Evolutionary conservation across 1,284 basidiomycete species (phyloP).

Genomic region (Heterobasidion annosum): DNA sequence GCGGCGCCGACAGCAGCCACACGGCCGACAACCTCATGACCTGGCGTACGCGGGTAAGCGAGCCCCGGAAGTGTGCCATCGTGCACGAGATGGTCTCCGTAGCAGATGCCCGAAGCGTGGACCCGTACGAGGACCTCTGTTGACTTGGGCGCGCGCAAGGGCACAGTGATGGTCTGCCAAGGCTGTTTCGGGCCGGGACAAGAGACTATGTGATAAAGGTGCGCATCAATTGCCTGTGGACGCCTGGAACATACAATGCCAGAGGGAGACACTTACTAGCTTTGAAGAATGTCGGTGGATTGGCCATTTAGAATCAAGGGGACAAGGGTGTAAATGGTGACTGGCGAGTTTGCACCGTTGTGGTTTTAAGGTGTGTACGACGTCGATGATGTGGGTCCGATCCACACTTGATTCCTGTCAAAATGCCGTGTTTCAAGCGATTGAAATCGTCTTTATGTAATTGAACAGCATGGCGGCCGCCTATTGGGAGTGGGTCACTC

Average conservation of each 20-base stretch:
- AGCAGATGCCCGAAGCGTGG: conserved; percentile 16
- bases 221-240: not conserved
- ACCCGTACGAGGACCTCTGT: conserved; percentile 16
- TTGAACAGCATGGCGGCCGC: no score
- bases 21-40: conserved; percentile 14
- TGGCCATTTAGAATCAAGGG: no score
- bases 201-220: not conserved
- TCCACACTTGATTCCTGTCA: no score
- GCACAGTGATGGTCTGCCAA: conserved; percentile 11
- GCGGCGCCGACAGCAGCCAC: conserved; percentile 10
- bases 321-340: no score
- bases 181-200: conserved; percentile 3
- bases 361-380: no score
- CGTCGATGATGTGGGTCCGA: no score
- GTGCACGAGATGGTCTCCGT: conserved; percentile 16
- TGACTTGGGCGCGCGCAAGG: conserved; percentile 9
- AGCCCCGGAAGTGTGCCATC: conserved; percentile 14
- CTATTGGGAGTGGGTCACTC: no score
- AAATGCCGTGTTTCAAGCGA: no score
- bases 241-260: no score
- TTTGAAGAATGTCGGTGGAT: no score
- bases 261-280: not conserved
- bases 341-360: no score
- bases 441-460: no score
- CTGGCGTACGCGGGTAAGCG: conserved; percentile 12